Evolutionary conservation across 1,284 basidiomycete species (phyloP).

Genomic region (Tilletia indica): DNA sequence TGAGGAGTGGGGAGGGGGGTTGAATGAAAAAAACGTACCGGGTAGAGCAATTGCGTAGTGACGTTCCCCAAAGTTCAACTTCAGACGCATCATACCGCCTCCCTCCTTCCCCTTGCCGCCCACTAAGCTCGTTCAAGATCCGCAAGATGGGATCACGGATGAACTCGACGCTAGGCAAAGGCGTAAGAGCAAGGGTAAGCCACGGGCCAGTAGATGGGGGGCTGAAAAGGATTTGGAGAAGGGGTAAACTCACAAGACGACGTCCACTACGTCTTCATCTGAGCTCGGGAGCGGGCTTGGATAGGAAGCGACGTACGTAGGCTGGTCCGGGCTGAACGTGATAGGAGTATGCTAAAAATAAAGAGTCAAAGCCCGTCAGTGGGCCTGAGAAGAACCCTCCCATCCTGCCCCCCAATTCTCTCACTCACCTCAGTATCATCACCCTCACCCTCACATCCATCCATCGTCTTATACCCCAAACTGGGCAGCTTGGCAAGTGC

Average conservation of each 20-base stretch:
- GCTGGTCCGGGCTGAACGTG: constrained; percentile 24
- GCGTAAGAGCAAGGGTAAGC: too few relatives aligned
- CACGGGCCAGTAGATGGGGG: too few relatives aligned
- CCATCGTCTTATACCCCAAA: constrained; percentile 51
- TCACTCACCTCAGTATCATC: constrained; percentile 38
- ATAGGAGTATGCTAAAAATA: constrained; percentile 29
- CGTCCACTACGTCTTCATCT: constrained; percentile 19
- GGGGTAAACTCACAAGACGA: constrained; percentile 24
- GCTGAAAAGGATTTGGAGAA: too few relatives aligned
- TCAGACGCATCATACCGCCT: constrained; percentile 30
- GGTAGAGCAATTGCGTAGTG: constrained; percentile 48
- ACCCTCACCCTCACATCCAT: constrained; percentile 39
- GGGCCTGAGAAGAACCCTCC: too few relatives aligned
- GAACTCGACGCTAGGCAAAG: too few relatives aligned
- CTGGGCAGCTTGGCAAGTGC: constrained; percentile 20
- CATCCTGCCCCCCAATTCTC: too few relatives aligned
- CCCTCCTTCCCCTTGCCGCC: constrained; percentile 17
- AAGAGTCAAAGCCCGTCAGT: neutral
- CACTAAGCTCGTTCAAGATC: constrained; percentile 28
- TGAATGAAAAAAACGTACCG: constrained; percentile 12
- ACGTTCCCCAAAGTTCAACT: constrained; percentile 38
- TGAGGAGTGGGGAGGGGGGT: too few relatives aligned
- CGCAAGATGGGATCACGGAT: constrained; percentile 25
- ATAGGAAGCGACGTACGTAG: constrained; percentile 47
- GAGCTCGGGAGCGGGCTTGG: too few relatives aligned